Evolutionary conservation across 805 yeast genomes (phyloP).

Genomic region (Saccharomycodes ludwigii): DNA sequence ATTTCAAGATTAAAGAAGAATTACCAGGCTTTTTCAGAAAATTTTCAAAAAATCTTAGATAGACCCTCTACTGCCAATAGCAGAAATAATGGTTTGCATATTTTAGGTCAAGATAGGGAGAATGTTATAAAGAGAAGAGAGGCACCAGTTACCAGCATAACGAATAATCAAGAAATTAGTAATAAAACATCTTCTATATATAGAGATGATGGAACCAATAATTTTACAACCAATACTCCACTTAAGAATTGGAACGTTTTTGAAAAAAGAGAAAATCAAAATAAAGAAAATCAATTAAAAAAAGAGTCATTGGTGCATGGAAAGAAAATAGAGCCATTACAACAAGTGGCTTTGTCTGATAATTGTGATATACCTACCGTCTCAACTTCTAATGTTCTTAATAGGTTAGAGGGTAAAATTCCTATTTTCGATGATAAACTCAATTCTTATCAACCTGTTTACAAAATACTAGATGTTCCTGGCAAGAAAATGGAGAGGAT

Average conservation of each 20-base stretch:
- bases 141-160: no score
- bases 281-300: conserved; percentile 50
- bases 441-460: conserved; percentile 28
- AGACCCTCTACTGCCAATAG: no score
- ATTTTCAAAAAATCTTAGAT: conserved; percentile 28
- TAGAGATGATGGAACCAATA: no score
- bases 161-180: no score
- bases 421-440: conserved; percentile 29
- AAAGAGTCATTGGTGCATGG: conserved; percentile 41
- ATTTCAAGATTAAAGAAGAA: conserved; percentile 29
- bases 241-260: neutral
- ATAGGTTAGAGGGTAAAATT: conserved; percentile 14
- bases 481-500: conserved; percentile 53
- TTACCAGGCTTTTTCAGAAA: conserved; percentile 31
- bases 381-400: conserved; percentile 1
- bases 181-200: no score
- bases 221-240: no score
- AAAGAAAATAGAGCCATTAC: conserved; percentile 38
- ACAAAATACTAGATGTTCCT: conserved; percentile 37
- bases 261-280: conserved; percentile 25
- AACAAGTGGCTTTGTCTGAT: no score
- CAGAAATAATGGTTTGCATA: no score
- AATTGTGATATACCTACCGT: no score
- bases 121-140: no score
- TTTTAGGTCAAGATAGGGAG: no score